These are phyloP conservation scores for Sphaerulina musiva DNA, from an alignment of 2,329 filamentous ascomycete genomes.

Conservation along the genomic window DNA sequence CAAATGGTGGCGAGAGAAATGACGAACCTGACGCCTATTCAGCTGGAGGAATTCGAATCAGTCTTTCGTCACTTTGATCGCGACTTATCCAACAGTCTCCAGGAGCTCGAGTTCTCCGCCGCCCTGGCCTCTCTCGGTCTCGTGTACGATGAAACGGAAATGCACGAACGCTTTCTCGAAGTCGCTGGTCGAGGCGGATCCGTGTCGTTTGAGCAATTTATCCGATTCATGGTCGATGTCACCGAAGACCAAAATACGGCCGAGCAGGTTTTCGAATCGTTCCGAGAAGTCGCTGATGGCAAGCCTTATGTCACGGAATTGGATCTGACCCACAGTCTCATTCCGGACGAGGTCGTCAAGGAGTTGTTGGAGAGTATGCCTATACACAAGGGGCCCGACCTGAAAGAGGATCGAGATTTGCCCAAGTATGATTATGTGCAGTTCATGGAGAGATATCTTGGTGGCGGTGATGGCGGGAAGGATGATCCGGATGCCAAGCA, in stretches of 20 bases:
- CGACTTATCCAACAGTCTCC: constrained; percentile 80
- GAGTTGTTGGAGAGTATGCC: constrained; percentile 86
- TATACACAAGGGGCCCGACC: constrained; percentile 71
- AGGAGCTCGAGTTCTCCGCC: constrained; percentile 92
- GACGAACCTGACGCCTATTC: constrained; percentile 97
- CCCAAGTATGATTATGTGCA: constrained; percentile 93
- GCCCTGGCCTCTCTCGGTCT: constrained; percentile 90
- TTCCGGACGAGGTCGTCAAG: constrained; percentile 95
- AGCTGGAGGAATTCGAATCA: constrained; percentile 96
- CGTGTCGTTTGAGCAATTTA: constrained; percentile 97
- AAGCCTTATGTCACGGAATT: constrained; percentile 99
- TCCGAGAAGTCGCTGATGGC: constrained; percentile 93
- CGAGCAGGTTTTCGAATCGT: constrained; percentile 96
- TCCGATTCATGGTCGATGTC: constrained; percentile 98
- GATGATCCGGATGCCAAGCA: neutral
- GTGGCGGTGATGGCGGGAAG: constrained; percentile 7
- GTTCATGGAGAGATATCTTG: constrained; percentile 76
- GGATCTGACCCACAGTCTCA: constrained; percentile 87
- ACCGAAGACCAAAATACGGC: constrained; percentile 98
- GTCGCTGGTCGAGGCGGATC: constrained; percentile 62
- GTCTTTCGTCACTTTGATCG: constrained; percentile 98
- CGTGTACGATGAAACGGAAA: constrained; percentile 95
- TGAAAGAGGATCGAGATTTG: constrained; percentile 74
- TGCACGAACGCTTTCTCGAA: constrained; percentile 89
- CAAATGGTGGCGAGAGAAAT: constrained; percentile 97